Conservation (phyloP, 2,329 filamentous ascomycete genomes). For the Aspergillus felis region DNA sequence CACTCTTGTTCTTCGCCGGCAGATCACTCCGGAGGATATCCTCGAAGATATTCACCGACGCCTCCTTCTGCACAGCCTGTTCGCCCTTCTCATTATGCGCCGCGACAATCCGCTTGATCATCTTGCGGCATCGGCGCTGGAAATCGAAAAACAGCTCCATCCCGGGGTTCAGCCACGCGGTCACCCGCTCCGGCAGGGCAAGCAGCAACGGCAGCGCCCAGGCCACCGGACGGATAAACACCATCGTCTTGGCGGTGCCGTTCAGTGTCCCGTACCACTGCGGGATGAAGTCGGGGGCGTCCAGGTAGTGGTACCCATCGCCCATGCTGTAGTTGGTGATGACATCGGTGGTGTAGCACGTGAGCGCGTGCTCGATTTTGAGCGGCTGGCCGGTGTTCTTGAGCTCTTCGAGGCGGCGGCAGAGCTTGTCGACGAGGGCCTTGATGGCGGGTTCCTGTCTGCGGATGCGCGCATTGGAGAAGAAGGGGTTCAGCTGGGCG, state of each 20-base stretch:
- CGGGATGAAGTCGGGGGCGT: constrained; percentile 27
- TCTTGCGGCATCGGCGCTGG: constrained; percentile 12
- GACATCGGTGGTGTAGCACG: constrained; percentile 43
- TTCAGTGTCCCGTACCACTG: constrained; percentile 27
- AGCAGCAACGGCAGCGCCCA: constrained; percentile 20
- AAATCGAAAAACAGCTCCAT: constrained; percentile 19
- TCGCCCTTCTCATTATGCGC: constrained; percentile 2
- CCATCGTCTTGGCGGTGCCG: constrained; percentile 18
- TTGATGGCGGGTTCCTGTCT: constrained; percentile 21
- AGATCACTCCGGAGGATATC: constrained; percentile 25
- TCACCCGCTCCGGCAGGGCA: constrained; percentile 15
- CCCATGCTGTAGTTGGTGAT: constrained; percentile 43
- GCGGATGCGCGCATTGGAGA: constrained; percentile 27
- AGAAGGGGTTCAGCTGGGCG: constrained; percentile 34
- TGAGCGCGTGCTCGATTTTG: constrained; percentile 30
- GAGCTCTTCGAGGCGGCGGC: constrained; percentile 18
- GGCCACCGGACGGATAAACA: constrained; percentile 19
- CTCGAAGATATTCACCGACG: constrained; percentile 26
- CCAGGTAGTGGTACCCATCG: constrained; percentile 28
- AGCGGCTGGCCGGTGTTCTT: constrained; percentile 14
- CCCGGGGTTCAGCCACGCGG: constrained; percentile 18
- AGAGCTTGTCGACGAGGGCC: constrained; percentile 22
- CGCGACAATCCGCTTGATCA: constrained; percentile 10
- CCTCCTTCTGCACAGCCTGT: neutral
- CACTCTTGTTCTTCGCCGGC: constrained; percentile 33